Base-by-base conservation (phyloP, 179 eudicot species). In the Actinidia chinensis region DNA sequence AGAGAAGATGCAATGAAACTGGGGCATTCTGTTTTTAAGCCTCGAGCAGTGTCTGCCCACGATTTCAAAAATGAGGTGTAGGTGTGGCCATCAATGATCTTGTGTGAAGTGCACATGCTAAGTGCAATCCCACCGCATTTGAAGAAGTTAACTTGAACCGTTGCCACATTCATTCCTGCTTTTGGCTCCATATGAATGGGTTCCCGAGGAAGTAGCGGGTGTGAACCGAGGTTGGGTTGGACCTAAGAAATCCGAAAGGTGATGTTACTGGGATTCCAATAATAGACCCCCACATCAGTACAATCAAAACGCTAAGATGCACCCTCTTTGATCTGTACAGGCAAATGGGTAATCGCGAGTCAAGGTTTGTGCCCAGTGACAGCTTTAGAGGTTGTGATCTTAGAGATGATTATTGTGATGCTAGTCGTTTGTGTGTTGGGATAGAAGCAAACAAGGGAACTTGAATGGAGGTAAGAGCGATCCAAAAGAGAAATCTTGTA, bases 401-500 rank as follows among this genome's bases (percentile, higher is more conserved):
- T 22, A 36, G 15, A 11, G 36, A 23, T 11, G 36, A 46, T 18
- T 8, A 4, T 8, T 2, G 43, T 2, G 5, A 11, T 6, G 52
- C 33, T 42, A 46, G 50, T 10, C 9, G 28, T 68, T 28, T 43
- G 17, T 44, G 50, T 18, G 28, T 68, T 47, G 1, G 20, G 78
- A 69, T 61, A 69, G 71, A 61, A 83, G 23, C 79, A 69, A 42
- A 83, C 8, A 73, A n/a, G 0, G 85, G 80, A 23, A 66, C 64
- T 48, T 12, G 47, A 10, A 52, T 5, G 70, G 46, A 8, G 81
- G 63, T 61, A 54, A 9, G 23, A 79, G 47, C 36, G 82, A 65
- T 82, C 84, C 3, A 82, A 40, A 20, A 67, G 14, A n/a, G 76
- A 78, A 78, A 82, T 63, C 54, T 68, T 74, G 76, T 55, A 66